Conservation (phyloP, 768 basidiomycete genomes). For the Xerocomellus dryophilus region DNA sequence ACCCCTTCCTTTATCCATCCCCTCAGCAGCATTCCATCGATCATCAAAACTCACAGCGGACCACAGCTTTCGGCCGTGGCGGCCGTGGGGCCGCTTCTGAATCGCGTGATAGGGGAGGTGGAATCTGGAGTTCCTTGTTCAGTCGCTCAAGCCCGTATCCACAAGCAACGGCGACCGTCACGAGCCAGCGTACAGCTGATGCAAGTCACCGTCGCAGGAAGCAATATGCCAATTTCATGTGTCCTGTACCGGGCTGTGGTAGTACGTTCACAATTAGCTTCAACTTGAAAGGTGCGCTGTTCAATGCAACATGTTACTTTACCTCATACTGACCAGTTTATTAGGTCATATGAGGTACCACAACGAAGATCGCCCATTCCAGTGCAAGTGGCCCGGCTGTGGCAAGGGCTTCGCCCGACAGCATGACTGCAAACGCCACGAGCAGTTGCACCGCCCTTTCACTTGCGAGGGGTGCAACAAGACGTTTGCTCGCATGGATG, state of each 20-base stretch:
- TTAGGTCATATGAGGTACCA: slow-evolving; percentile 91
- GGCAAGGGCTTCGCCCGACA: slow-evolving; percentile 92
- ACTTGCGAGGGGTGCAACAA: slow-evolving; percentile 90
- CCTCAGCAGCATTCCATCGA: too few relatives aligned
- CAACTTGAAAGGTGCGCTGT: slow-evolving; percentile 75
- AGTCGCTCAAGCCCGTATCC: too few relatives aligned
- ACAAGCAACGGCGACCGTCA: too few relatives aligned
- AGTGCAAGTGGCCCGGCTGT: slow-evolving; percentile 93
- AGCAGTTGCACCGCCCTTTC: slow-evolving; percentile 89
- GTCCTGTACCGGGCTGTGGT: slow-evolving; percentile 79
- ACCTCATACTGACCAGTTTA: slow-evolving; percentile 11
- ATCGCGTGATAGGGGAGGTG: too few relatives aligned
- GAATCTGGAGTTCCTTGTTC: too few relatives aligned
- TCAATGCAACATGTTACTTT: slow-evolving; percentile 2
- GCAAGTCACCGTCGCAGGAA: slow-evolving; percentile 84
- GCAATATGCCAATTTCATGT: slow-evolving; percentile 82
- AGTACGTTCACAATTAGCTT: slow-evolving; percentile 91
- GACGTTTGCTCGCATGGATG: slow-evolving; percentile 94
- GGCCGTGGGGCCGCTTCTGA: too few relatives aligned
- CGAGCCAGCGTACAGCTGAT: slow-evolving; percentile 62
- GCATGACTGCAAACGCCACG: slow-evolving; percentile 96
- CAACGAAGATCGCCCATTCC: slow-evolving; percentile 92
- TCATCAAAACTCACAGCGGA: too few relatives aligned
- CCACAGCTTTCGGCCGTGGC: too few relatives aligned
- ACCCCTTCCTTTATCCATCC: too few relatives aligned